Conservation (phyloP, 2,329 filamentous ascomycete genomes). For the Neofusicoccum umdonicola region DNA sequence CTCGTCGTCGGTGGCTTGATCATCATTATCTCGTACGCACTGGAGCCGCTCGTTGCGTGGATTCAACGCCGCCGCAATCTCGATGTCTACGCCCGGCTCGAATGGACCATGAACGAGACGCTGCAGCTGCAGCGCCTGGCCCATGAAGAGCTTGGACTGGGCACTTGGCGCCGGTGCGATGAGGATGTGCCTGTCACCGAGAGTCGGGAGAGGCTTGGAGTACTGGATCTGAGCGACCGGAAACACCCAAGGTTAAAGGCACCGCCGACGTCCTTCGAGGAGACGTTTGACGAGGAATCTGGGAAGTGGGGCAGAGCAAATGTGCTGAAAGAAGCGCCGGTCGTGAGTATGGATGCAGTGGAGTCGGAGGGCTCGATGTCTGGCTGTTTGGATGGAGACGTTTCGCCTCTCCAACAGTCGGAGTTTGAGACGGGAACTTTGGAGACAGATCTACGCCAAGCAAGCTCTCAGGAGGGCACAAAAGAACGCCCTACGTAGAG, state of each 20-base stretch:
- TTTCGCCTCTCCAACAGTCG: too few species aligned
- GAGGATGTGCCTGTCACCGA: constrained; percentile 9
- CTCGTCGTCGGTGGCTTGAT: constrained; percentile 23
- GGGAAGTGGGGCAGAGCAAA: too few species aligned
- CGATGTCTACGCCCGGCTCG: constrained; percentile 18
- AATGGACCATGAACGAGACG: constrained; percentile 18
- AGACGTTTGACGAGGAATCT: neutral
- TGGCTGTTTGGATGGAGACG: too few species aligned
- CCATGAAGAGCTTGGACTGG: constrained; percentile 16
- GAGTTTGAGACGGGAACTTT: too few species aligned
- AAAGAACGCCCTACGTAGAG: too few species aligned
- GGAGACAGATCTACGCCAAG: too few species aligned
- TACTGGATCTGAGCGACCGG: constrained; percentile 11
- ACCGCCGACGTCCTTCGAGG: neutral
- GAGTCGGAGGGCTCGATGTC: too few species aligned
- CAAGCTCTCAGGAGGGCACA: too few species aligned
- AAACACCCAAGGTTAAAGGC: constrained; percentile 2
- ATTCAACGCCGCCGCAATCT: constrained; percentile 17
- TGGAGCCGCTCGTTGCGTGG: constrained; percentile 8
- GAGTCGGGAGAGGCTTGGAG: neutral
- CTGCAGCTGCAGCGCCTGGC: constrained; percentile 20
- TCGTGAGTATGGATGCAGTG: too few species aligned
- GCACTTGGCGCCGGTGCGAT: constrained; percentile 17
- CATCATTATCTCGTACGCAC: constrained; percentile 20
- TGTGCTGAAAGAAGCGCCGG: too few species aligned